phyloP scores from a whole-genome alignment of 345 rosid genomes.

The Sonneratia alba region DNA sequence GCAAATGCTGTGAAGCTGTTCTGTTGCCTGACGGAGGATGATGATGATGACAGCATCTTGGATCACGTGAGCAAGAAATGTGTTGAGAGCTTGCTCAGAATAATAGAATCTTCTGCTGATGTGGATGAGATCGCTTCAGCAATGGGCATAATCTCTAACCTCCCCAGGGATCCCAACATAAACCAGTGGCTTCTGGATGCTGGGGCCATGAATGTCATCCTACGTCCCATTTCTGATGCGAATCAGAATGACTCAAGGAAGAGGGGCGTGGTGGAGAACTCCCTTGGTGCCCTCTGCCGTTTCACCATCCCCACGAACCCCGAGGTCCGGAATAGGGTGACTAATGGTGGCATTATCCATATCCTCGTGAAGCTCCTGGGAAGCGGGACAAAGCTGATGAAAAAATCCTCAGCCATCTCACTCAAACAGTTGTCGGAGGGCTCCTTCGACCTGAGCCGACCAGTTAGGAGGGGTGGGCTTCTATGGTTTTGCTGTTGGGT shows the following conservation, averaged over 20 bases:
- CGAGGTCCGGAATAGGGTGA: constrained; percentile 46
- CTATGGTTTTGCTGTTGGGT: constrained; percentile 37
- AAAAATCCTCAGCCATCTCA: constrained; percentile 35
- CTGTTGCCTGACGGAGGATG: constrained; percentile 39
- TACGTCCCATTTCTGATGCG: constrained; percentile 11
- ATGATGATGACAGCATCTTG: constrained; percentile 32
- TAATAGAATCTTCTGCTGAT: constrained; percentile 33
- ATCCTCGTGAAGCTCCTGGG: constrained; percentile 38
- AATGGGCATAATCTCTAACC: constrained; percentile 40
- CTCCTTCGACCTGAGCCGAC: constrained; percentile 29
- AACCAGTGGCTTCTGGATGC: constrained; percentile 48
- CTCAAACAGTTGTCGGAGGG: constrained; percentile 42
- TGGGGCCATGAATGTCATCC: constrained; percentile 26
- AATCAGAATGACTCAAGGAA: constrained; percentile 25
- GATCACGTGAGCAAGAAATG: constrained; percentile 39
- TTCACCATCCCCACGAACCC: constrained; percentile 34
- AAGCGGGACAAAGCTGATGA: constrained; percentile 36
- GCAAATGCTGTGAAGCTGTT: constrained; percentile 56
- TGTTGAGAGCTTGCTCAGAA: constrained; percentile 34
- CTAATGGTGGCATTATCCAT: constrained; percentile 45
- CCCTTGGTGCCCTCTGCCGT: constrained; percentile 42
- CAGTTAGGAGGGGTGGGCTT: constrained; percentile 24
- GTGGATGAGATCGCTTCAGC: constrained; percentile 41
- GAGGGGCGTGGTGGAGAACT: constrained; percentile 33
- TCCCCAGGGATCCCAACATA: constrained; percentile 40